Conservation (phyloP, 345 rosid genomes). For the Cardamine chenopodiifolia region DNA sequence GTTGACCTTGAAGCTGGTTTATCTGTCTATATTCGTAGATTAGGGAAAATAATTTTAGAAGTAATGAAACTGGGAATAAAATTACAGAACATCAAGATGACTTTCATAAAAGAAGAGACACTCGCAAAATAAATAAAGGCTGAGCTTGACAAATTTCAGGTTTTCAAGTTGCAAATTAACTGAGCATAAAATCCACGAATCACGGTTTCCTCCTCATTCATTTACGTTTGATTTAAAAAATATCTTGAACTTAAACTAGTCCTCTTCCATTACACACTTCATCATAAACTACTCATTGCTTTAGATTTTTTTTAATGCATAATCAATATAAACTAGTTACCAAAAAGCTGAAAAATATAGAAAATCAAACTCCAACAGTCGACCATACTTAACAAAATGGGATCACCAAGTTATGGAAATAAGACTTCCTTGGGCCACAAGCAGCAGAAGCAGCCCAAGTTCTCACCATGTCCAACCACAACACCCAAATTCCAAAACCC, state of each 20-base stretch:
- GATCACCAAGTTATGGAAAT: constrained; percentile 48
- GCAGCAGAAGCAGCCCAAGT: constrained; percentile 29
- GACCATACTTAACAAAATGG: constrained; percentile 47
- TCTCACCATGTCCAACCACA: constrained; percentile 46
- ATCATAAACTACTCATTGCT: neutral
- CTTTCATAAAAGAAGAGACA: no score
- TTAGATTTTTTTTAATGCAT: no score
- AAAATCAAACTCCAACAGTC: neutral
- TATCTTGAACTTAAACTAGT: neutral
- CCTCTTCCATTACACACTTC: neutral
- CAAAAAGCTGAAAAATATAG: neutral
- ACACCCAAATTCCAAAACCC: constrained; percentile 63
- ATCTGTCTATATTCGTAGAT: no score
- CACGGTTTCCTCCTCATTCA: neutral
- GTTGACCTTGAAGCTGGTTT: no score
- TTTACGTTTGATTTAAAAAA: neutral
- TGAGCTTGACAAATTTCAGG: no score
- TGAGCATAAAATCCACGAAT: neutral
- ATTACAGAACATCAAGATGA: no score
- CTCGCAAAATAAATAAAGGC: no score
- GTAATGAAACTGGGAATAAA: no score
- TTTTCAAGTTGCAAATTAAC: no score
- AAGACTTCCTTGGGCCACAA: constrained; percentile 46
- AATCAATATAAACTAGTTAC: neutral
- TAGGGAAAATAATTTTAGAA: no score